A percentile compares a stretch with the other conserved stretches of the same genome.
Conservation (phyloP, 2,329 filamentous ascomycete species). For the Gliomastix tumulicola region DNA sequence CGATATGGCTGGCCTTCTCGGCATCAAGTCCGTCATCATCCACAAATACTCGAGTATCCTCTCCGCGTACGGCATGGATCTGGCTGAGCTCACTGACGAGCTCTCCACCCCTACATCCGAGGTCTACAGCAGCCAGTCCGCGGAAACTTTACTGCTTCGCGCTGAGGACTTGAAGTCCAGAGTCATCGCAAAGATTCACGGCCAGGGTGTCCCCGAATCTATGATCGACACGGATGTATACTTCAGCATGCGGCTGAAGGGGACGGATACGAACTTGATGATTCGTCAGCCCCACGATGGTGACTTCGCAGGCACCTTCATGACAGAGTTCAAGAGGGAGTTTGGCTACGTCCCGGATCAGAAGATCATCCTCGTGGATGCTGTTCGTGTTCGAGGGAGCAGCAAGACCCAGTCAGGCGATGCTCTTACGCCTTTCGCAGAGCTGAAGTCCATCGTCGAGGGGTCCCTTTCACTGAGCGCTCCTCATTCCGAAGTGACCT, state of each 20-base stretch:
- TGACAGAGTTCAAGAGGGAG: constrained; percentile 25
- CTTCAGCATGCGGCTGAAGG: constrained; percentile 40
- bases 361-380: constrained; percentile 28
- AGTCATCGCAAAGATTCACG: not conserved
- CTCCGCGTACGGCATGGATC: constrained; percentile 35
- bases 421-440: too few relatives aligned
- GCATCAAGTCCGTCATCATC: constrained; percentile 30
- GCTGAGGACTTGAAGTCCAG: constrained; percentile 1
- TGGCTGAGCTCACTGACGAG: constrained; percentile 29
- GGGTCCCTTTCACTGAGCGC: too few relatives aligned
- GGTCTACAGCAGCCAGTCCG: constrained; percentile 19
- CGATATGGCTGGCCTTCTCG: constrained; percentile 28
- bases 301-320: constrained; percentile 28
- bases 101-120: constrained; percentile 21
- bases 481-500: too few relatives aligned
- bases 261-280: constrained; percentile 41
- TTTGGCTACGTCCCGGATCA: constrained; percentile 22
- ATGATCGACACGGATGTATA: constrained; percentile 29
- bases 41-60: constrained; percentile 31
- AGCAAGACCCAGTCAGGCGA: too few relatives aligned
- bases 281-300: constrained; percentile 27
- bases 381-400: constrained; percentile 21
- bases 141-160: constrained; percentile 49
- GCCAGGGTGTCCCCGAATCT: not conserved
- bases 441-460: too few relatives aligned